A percentile compares a stretch with the other conserved stretches of the same genome.
phyloP scores from a whole-genome alignment of 306 rosid genomes.

The Corylus heterophylla region DNA sequence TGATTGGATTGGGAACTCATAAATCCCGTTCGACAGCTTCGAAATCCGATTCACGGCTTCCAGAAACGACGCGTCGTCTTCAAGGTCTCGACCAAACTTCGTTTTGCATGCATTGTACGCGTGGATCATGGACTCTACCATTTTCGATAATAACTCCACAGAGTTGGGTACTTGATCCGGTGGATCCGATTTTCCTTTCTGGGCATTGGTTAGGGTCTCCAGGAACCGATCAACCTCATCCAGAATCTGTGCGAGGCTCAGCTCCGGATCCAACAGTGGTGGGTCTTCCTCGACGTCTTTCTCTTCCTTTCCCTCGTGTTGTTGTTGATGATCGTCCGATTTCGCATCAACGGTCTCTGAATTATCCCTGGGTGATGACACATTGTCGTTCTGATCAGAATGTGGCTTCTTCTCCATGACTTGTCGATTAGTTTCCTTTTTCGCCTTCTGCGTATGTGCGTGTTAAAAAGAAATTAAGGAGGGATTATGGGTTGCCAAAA shows the following conservation, averaged over 20 bases:
- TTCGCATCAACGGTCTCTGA: conserved; percentile 16
- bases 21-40: conserved; percentile 27
- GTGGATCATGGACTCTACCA: conserved; percentile 38
- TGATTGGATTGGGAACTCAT: conserved; percentile 11
- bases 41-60: conserved; percentile 38
- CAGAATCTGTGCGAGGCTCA: conserved; percentile 20
- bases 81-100: conserved; percentile 44
- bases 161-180: conserved; percentile 34
- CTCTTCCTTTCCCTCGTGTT: neutral
- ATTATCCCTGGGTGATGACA: conserved; percentile 2
- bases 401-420: conserved; percentile 33
- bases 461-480: neutral
- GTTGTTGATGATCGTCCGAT: neutral
- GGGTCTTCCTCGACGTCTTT: neutral
- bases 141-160: conserved; percentile 32
- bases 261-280: neutral
- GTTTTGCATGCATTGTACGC: conserved; percentile 24
- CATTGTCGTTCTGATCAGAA: conserved; percentile 11
- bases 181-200: neutral
- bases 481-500: conserved; percentile 2
- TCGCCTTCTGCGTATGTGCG: neutral
- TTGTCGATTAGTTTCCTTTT: neutral
- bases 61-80: conserved; percentile 37
- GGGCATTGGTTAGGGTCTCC: neutral
- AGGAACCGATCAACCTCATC: conserved; percentile 58